Percentiles rank a stretch among this genome's conserved stretches.
phyloP scores from a whole-genome alignment of 129 eudicot species.

The Kitagawia praeruptora region DNA sequence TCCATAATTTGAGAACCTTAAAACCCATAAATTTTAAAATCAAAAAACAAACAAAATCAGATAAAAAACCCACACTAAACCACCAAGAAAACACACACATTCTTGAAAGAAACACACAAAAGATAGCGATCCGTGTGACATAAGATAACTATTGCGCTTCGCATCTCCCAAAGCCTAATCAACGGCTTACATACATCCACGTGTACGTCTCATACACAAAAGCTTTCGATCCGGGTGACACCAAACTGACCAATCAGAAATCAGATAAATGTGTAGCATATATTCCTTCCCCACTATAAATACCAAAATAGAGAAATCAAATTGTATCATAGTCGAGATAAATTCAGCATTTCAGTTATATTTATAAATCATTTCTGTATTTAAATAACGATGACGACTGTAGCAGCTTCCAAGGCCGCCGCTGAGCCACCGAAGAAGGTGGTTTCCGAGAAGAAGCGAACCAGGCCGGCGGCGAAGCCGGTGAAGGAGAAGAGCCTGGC shows the following conservation, averaged over 20 bases:
- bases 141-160: constrained; percentile 22
- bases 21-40: background rate
- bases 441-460: constrained; percentile 17
- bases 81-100: constrained; percentile 42
- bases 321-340: background rate
- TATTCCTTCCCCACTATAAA: constrained; percentile 32
- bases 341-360: background rate
- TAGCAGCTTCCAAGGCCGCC: constrained; percentile 22
- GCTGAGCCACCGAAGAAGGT: constrained; percentile 24
- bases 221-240: constrained; percentile 23
- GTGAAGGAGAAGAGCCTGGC: constrained; percentile 29
- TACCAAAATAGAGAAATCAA: background rate
- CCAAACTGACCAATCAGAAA: constrained; percentile 37
- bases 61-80: background rate
- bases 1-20: background rate
- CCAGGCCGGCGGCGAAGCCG: constrained; percentile 24
- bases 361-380: background rate
- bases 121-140: background rate
- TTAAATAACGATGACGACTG: constrained; percentile 29
- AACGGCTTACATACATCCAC: constrained; percentile 22
- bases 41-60: background rate
- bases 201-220: constrained; percentile 14
- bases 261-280: background rate
- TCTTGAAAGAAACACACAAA: background rate
- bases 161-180: constrained; percentile 6